Evolutionary conservation across 1,139 yeast species (phyloP), one percentile per base, ranked within the genome.

Genomic region (Protomyces inouyei): DNA sequence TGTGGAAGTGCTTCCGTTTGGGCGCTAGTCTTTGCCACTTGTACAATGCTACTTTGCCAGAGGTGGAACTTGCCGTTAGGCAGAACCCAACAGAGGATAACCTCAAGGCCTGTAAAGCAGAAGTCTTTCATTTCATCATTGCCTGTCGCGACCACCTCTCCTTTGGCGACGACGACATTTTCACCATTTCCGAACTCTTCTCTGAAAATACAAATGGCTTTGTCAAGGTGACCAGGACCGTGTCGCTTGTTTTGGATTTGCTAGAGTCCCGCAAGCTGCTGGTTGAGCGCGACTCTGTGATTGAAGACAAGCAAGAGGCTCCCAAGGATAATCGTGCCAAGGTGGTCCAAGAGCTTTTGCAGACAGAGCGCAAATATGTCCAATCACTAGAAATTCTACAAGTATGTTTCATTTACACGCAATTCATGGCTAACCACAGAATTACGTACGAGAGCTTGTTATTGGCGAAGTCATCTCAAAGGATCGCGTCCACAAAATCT

Each of bases 11-110:
- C 56, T 86, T 93, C 72, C 95, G 93, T 71, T 91, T 88, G 71
- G 98, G 98, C 6, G 87, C 96, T 1, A 96, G 98, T 5, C 80
- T 93, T 59, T 92, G 98, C 75, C 82, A 89, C 57, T 78, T 93
- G 8, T 89, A 87, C 79, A 92, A 93, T 76, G 76, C 80, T 36
- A 77, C 86, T 38, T 76, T 76, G 51, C 75, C 68, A n/a, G 64
- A 57, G n/a, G 52, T 40, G 21, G 71, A 70, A 71, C 79, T 70
- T 74, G 79, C 65, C 72, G 76, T 70, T 69, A 75, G 73, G 69
- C 79, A 71, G 68, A 78, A 70, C 45, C 45, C 65, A 59, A 36
- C 70, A 61, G 32, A 61, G 60, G 46, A 66, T 57, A 60, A 92
- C 73, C 74, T 88, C 69, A 85, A 91, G 72, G 83, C 87, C 61